Percentiles rank a stretch among this genome's conserved stretches.
Evolutionary conservation across 306 rosid species (phyloP).

Genomic region (Lathyrus aphaca): DNA sequence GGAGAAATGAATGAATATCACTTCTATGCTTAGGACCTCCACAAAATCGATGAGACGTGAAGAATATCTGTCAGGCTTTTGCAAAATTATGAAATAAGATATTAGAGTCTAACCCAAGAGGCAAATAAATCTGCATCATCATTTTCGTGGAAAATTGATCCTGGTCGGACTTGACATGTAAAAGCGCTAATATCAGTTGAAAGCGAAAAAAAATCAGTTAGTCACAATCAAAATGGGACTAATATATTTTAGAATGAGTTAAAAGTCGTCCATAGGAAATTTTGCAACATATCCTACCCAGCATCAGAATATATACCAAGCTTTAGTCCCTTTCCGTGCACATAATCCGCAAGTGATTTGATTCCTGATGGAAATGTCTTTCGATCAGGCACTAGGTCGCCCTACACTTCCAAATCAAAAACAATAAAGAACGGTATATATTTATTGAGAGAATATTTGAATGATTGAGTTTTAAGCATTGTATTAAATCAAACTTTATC

Average conservation of each 20-base stretch:
- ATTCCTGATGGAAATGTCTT: slow-evolving; percentile 90
- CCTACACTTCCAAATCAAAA: slow-evolving; percentile 59
- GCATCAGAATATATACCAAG: slow-evolving; percentile 98
- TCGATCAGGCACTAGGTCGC: slow-evolving; percentile 67
- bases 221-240: slow-evolving; percentile 28
- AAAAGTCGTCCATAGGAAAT: slow-evolving; percentile 31
- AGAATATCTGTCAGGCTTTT: slow-evolving; percentile 19
- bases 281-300: slow-evolving; percentile 64
- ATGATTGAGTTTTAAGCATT: slow-evolving; percentile 16
- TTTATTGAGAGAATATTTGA: slow-evolving; percentile 1
- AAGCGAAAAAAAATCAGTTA: slow-evolving; percentile 34
- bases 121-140: slow-evolving; percentile 83
- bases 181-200: slow-evolving; percentile 58
- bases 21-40: slow-evolving; percentile 19
- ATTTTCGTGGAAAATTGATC: slow-evolving; percentile 79
- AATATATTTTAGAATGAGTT: slow-evolving; percentile 20
- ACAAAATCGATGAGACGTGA: slow-evolving; percentile 19
- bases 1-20: slow-evolving; percentile 1
- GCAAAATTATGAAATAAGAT: slow-evolving; percentile 30
- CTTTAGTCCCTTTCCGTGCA: slow-evolving; percentile 84
- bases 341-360: slow-evolving; percentile 84
- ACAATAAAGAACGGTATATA: slow-evolving; percentile 37
- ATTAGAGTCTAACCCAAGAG: slow-evolving; percentile 79
- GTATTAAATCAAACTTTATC: slow-evolving; percentile 25
- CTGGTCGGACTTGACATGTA: slow-evolving; percentile 97